These are phyloP conservation scores for Calonectria crousiana DNA, from an alignment of 2,329 filamentous ascomycete genomes.

Conservation along the genomic window DNA sequence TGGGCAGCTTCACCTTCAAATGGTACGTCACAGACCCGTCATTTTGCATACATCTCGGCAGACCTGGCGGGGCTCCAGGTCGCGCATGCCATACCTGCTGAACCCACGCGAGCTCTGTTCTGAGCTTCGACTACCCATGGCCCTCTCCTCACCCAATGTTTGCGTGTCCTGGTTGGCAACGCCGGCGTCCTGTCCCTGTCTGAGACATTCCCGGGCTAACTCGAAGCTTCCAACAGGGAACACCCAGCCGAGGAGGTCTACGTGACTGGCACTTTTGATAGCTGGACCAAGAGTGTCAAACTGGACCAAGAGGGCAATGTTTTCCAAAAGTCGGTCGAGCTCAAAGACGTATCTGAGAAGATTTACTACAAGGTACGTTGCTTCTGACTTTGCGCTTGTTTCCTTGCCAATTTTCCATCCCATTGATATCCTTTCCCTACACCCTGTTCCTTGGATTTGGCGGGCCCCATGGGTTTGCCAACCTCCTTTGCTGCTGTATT, in stretches of 20 bases:
- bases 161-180: constrained; percentile 23
- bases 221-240: constrained; percentile 69
- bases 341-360: constrained; percentile 76
- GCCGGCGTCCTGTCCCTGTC: constrained; percentile 29
- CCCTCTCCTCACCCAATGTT: constrained; percentile 9
- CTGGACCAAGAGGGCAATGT: constrained; percentile 79
- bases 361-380: constrained; percentile 91
- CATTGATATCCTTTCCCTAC: constrained; percentile 10
- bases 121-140: constrained; percentile 8
- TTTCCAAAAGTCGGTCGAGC: constrained; percentile 85
- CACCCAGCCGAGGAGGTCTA: constrained; percentile 88
- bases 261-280: constrained; percentile 95
- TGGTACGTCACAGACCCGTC: constrained; percentile 65
- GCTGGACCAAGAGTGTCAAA: constrained; percentile 89
- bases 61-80: constrained; percentile 3
- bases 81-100: background rate
- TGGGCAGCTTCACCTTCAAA: constrained; percentile 78
- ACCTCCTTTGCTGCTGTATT: constrained; percentile 8
- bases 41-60: background rate
- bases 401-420: background rate
- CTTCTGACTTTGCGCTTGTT: constrained; percentile 10
- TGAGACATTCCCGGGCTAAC: constrained; percentile 42
- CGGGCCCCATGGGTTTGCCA: constrained; percentile 17
- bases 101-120: constrained; percentile 30
- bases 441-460: constrained; percentile 8